These are phyloP conservation scores for Thymus mandschuricus DNA, from an alignment of 257 asterid genomes.

Conservation along the genomic window DNA sequence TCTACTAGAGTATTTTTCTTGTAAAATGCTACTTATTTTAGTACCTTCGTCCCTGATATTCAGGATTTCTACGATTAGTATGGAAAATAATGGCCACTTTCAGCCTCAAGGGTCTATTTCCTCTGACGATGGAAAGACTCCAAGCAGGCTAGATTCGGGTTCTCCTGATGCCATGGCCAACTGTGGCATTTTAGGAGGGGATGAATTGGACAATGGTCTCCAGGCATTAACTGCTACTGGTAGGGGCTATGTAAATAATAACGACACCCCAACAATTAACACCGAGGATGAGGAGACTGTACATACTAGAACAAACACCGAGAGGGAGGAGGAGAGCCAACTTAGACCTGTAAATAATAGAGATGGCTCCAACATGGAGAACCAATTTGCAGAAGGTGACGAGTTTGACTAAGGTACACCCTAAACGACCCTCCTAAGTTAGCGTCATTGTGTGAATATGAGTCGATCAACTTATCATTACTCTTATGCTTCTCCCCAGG, in stretches of 20 bases:
- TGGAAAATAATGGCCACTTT: constrained; percentile 40
- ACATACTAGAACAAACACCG: constrained; percentile 52
- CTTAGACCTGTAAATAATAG: constrained; percentile 61
- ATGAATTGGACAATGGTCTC: constrained; percentile 46
- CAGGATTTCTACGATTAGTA: constrained; percentile 40
- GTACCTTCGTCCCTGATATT: constrained; percentile 5
- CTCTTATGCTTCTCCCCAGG: constrained; percentile 35
- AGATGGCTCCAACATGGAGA: constrained; percentile 52
- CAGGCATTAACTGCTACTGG: constrained; percentile 42
- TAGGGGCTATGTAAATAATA: constrained; percentile 58
- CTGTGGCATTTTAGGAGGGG: constrained; percentile 35
- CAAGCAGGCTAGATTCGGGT: constrained; percentile 38
- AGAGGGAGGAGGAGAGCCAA: constrained; percentile 36
- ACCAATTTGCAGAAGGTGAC: constrained; percentile 40
- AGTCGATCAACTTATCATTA: not conserved
- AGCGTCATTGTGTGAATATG: not conserved
- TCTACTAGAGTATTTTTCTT: not conserved
- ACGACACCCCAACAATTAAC: constrained; percentile 45
- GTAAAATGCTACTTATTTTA: not conserved
- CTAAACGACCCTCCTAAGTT: not conserved
- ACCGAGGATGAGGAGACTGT: constrained; percentile 54
- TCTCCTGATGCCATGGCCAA: constrained; percentile 44
- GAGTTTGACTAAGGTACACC: constrained; percentile 60
- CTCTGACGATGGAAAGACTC: constrained; percentile 41
- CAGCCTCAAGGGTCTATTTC: constrained; percentile 41